phyloP scores from a whole-genome alignment of 169 alveolate species.

The Plasmodium billcollinsi region DNA sequence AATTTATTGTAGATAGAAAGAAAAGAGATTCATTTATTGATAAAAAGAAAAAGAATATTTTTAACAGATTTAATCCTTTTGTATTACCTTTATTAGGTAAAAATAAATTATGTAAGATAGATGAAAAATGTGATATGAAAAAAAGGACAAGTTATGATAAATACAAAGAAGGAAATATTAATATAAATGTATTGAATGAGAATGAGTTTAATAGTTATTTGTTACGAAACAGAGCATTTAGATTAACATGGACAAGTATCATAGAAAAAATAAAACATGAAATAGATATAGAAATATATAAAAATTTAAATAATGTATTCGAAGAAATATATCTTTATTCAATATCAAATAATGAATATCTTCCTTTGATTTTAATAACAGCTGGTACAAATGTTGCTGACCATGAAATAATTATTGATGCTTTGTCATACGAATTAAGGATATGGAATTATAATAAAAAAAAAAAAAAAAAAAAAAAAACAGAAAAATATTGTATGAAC shows the following conservation, averaged over 20 bases:
- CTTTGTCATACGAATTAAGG: constrained; percentile 43
- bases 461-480: not conserved
- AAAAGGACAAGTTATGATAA: not conserved
- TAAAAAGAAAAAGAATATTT: constrained; percentile 31
- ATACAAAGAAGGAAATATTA: not conserved
- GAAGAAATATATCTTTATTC: constrained; percentile 61
- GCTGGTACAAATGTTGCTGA: constrained; percentile 73
- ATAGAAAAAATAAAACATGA: constrained; percentile 42
- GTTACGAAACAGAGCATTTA: constrained; percentile 48
- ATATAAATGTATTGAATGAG: constrained; percentile 42
- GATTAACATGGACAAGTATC: constrained; percentile 59
- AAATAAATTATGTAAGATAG: constrained; percentile 4
- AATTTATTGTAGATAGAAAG: constrained; percentile 1
- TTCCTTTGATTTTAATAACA: constrained; percentile 54
- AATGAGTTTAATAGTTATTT: constrained; percentile 52
- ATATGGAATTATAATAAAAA: constrained; percentile 17
- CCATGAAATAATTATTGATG: constrained; percentile 56
- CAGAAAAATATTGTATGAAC: not conserved
- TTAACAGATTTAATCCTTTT: constrained; percentile 59
- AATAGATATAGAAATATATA: constrained; percentile 55
- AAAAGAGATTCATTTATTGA: constrained; percentile 22
- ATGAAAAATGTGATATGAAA: not conserved
- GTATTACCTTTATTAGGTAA: constrained; percentile 26
- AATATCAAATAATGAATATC: constrained; percentile 26
- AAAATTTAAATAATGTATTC: constrained; percentile 51